A percentile compares a stretch with the other conserved stretches of the same genome.
These are phyloP conservation scores for Artemisia annua DNA, from an alignment of 129 eudicot species.

Conservation along the genomic window DNA sequence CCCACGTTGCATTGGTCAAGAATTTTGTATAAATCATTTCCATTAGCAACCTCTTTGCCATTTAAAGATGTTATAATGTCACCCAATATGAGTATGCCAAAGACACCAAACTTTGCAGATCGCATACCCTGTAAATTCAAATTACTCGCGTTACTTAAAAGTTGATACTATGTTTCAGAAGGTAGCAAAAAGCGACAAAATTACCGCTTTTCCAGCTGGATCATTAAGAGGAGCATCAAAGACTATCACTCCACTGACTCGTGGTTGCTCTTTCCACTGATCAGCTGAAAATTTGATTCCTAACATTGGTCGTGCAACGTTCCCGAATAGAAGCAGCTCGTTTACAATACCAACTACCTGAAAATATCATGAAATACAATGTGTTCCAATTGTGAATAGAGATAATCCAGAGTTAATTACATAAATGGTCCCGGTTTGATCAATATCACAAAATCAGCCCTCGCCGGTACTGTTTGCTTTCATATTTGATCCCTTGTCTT, in stretches of 20 bases:
- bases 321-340: conserved; percentile 70
- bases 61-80: conserved; percentile 83
- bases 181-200: conserved; percentile 15
- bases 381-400: background rate
- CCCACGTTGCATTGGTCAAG: conserved; percentile 91
- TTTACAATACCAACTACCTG: conserved; percentile 85
- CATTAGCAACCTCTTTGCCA: conserved; percentile 74
- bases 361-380: background rate
- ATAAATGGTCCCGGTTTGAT: too few species aligned
- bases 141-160: background rate
- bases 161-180: background rate
- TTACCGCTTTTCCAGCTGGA: conserved; percentile 97
- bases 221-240: conserved; percentile 82
- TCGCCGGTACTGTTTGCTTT: too few species aligned
- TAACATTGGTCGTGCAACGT: conserved; percentile 77
- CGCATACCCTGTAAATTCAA: conserved; percentile 58
- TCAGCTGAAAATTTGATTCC: conserved; percentile 93
- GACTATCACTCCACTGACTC: conserved; percentile 86
- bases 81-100: conserved; percentile 73
- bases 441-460: too few species aligned
- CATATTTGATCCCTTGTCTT: too few species aligned
- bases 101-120: conserved; percentile 70
- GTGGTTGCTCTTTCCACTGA: conserved; percentile 80
- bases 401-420: background rate
- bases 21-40: conserved; percentile 80